phyloP scores from a whole-genome alignment of 2,329 filamentous ascomycete genomes.

The Ophiostoma pallidulum region DNA sequence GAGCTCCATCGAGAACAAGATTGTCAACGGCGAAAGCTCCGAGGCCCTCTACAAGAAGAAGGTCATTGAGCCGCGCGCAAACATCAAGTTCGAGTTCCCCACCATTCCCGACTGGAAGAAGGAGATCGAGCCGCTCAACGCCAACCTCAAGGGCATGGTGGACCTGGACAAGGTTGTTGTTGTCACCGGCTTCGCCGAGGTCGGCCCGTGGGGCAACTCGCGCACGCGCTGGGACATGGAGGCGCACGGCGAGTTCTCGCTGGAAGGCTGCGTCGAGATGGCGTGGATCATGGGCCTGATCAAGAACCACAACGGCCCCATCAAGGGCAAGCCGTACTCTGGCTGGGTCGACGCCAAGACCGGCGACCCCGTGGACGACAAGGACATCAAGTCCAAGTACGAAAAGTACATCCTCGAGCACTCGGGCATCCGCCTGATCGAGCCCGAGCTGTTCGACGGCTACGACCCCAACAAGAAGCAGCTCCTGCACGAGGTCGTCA shows the following conservation, averaged over 20 bases:
- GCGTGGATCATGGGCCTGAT: conserved; percentile 99
- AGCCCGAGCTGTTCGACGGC: conserved; percentile 91
- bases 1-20: conserved; percentile 91
- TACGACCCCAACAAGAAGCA: conserved; percentile 99
- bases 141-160: conserved; percentile 90
- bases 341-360: conserved; percentile 95
- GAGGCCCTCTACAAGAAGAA: conserved; percentile 94
- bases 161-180: conserved; percentile 97
- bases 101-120: conserved; percentile 81
- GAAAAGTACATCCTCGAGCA: conserved; percentile 96
- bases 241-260: conserved; percentile 87
- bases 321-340: conserved; percentile 94
- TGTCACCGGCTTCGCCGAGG: conserved; percentile 90
- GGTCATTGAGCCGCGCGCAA: conserved; percentile 84
- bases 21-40: conserved; percentile 87
- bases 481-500: conserved; percentile 92
- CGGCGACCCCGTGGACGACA: conserved; percentile 92
- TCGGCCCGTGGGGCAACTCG: conserved; percentile 97
- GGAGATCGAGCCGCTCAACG: conserved; percentile 82
- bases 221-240: conserved; percentile 99
- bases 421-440: conserved; percentile 92
- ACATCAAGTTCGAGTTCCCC: conserved; percentile 97
- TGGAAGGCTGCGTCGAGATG: conserved; percentile 98
- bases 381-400: conserved; percentile 95
- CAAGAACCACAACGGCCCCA: conserved; percentile 91